Evolutionary conservation across 768 basidiomycete species (phyloP), one percentile per base, ranked within the genome.

Genomic region (Panaeolus papilionaceus): DNA sequence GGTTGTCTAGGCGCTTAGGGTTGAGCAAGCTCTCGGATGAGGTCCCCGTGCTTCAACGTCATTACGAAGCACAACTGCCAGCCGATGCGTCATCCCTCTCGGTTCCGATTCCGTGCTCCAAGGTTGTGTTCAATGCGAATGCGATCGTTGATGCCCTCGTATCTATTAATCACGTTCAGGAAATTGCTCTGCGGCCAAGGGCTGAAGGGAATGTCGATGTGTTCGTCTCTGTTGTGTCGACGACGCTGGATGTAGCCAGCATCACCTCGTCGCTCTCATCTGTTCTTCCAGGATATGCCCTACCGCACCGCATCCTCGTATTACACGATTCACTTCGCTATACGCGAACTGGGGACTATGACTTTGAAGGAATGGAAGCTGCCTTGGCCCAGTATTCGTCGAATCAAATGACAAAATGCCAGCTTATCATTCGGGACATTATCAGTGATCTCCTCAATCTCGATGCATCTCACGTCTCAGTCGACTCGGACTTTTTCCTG

Each of bases 401-500:
- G 2, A 69, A 74, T 14, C 62, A 72, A 4, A 75, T 83, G 76
- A 75, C 76, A 14, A 68, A 74, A 64, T 71, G 67, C 0, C 79
- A 81, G 62, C 61, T 76, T 40, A 71, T 77, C 12, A 76, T 83
- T n/a, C 75, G 82, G 11, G 78, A 80, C 45, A 77, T 83, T 61
- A 67, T 83, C 37, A 76, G 79, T 4, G 74, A 76, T 37, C 68
- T 82, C n/a, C 72, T 83, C 1, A 64, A 70, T n/a, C 62, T 78
- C 62, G 79, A 81, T 33, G 66, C 77, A 8, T 68, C 68, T 9
- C 71, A 72, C 62, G 75, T 83, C 37, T 73, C 69, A 7, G 64
- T 69, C 51, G 75, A 78, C n/a, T 80, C 81, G 3, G 82, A 83
- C 65, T 83, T 83, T 70, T 83, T 83, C 70, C 67, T 83, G 0